Evolutionary conservation across 2,329 filamentous ascomycete genomes (phyloP), one percentile per base, ranked within the genome.

Genomic region (Thielaviopsis euricoi): DNA sequence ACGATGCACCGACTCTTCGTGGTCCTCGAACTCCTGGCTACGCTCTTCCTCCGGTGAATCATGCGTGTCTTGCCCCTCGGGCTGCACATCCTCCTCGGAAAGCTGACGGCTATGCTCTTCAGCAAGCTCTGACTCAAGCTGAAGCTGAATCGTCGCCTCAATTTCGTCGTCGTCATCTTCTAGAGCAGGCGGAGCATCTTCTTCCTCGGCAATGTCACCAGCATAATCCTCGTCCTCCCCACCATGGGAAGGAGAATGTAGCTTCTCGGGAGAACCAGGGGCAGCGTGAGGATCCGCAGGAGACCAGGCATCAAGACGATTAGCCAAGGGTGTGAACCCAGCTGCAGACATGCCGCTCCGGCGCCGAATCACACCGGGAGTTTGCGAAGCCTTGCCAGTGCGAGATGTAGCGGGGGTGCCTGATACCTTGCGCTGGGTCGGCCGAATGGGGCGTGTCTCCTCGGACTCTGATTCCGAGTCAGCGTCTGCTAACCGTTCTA

Each of bases 241-340:
- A 17, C 15, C 48, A 26, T 12, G 40, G 19, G 37, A 43, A 15
- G 17, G 6, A 1, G 13, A 2, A 21, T 17, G 22, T 13, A 21
- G 21, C 13, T 33, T 51, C 4, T 7, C 21, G 12, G 58, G 29
- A 10, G 26, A 50, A 21, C 56, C 25, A 43, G 13, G 37, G 13
- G 43, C 43, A 66, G n/a, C 19, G n/a, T 54, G 64, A 2, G 81
- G 80, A 62, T 79, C 85, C 23, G 73, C 73, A 1, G 83, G 74
- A 62, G 76, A 76, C 85, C 85, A 88, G 23, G 76, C 74, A 60
- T 72, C 76, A 4, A 87, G 70, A 64, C 83, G 77, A 43, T 77
- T 72, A 3, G 80, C 80, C 43, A 88, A 70, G 23, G 82, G 80
- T 1, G 82, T 85, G 61, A 86, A 84, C 1, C 81, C 81, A 55